Evolutionary conservation across 495 filamentous ascomycete species (phyloP).

Genomic region (Cercophora scortea): DNA sequence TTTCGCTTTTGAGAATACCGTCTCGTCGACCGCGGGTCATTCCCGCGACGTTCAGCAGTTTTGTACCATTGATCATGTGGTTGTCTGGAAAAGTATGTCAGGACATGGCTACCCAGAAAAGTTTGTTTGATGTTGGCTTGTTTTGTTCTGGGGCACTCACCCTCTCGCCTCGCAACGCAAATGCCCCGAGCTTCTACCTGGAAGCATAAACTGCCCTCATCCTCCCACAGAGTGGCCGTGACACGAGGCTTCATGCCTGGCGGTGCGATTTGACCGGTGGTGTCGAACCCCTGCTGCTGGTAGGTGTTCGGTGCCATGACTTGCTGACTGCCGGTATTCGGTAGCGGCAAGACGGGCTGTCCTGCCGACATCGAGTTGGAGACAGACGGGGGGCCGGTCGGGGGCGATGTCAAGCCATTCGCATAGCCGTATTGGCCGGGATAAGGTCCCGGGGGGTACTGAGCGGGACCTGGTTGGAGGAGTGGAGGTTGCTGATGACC

Average conservation of each 20-base stretch:
- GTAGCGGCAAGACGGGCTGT: slow-evolving; percentile 59
- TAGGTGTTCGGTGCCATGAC: slow-evolving; percentile 40
- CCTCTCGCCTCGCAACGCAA: slow-evolving; percentile 90
- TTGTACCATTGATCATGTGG: slow-evolving; percentile 98
- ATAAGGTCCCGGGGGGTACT: slow-evolving; percentile 56
- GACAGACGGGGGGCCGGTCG: slow-evolving; percentile 57
- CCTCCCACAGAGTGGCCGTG: slow-evolving; percentile 96
- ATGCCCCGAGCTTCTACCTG: slow-evolving; percentile 96
- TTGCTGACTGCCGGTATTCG: slow-evolving; percentile 45
- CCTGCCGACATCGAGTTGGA: slow-evolving; percentile 55
- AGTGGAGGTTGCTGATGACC: slow-evolving; percentile 72
- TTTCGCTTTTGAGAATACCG: slow-evolving; percentile 96
- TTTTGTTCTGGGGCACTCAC: slow-evolving; percentile 33
- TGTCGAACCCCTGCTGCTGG: slow-evolving; percentile 66
- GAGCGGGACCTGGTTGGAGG: slow-evolving; percentile 66
- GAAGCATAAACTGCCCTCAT: slow-evolving; percentile 95
- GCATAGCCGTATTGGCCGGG: slow-evolving; percentile 62
- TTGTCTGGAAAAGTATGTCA: slow-evolving; percentile 55
- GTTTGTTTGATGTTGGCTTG: too few species aligned
- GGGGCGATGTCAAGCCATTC: slow-evolving; percentile 69
- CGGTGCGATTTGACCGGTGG: slow-evolving; percentile 85
- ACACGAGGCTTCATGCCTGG: slow-evolving; percentile 98
- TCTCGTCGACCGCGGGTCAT: slow-evolving; percentile 96
- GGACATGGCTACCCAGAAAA: too few species aligned
- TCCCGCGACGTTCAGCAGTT: slow-evolving; percentile 91